Conservation (phyloP, 2,329 filamentous ascomycete species). For the Phymatotrichopsis omnivora region DNA sequence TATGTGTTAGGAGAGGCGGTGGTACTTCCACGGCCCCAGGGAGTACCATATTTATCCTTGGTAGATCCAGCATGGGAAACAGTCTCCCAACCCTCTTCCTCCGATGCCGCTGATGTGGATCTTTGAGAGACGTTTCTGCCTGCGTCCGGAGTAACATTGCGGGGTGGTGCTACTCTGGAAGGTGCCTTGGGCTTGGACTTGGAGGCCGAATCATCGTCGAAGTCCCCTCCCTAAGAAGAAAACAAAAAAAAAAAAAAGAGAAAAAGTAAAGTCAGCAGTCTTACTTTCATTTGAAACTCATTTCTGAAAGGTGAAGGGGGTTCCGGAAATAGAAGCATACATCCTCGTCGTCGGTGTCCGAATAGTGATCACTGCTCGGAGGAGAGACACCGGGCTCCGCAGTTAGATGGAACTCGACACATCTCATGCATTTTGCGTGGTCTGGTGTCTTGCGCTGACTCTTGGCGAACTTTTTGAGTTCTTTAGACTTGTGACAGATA, state of each 20-base stretch:
- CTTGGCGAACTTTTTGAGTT: slow-evolving; percentile 42
- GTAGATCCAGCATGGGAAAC: background rate
- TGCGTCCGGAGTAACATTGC: no score
- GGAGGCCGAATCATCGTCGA: background rate
- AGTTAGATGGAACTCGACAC: slow-evolving; percentile 23
- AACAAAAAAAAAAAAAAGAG: background rate
- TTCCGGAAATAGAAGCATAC: background rate
- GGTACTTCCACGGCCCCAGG: slow-evolving; percentile 5
- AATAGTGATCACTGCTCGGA: slow-evolving; percentile 17
- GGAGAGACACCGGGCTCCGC: slow-evolving; percentile 26
- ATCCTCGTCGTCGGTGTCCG: slow-evolving; percentile 10
- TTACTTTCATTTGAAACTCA: no score
- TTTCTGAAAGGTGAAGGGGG: no score
- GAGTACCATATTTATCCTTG: background rate
- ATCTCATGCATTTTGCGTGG: slow-evolving; percentile 35
- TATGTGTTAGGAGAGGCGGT: no score
- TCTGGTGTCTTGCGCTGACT: slow-evolving; percentile 42
- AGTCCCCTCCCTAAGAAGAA: slow-evolving; percentile 1
- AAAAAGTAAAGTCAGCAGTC: background rate
- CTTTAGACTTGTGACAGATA: slow-evolving; percentile 41
- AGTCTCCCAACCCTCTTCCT: slow-evolving; percentile 7
- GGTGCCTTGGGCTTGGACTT: background rate
- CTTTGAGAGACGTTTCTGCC: no score
- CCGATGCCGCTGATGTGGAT: background rate
- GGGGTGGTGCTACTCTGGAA: background rate